Conservation (phyloP, 305 asterid genomes). For the Solanum hybrid region DNA sequence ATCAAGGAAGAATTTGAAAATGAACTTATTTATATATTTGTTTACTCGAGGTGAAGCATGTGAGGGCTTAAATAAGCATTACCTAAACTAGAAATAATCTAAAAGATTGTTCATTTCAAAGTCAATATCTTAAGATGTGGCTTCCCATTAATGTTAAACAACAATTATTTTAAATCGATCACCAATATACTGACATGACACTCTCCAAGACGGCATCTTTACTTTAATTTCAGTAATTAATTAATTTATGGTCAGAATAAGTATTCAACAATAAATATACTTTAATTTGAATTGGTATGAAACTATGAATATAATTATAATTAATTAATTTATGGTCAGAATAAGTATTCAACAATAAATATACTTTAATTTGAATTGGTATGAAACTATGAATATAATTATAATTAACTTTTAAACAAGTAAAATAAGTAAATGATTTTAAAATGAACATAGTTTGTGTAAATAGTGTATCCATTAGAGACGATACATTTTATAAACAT, state of each 20-base stretch:
- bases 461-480: background rate
- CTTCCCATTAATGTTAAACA: background rate
- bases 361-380: background rate
- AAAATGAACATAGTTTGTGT: background rate
- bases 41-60: background rate
- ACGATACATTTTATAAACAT: background rate
- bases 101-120: background rate
- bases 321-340: background rate
- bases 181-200: background rate
- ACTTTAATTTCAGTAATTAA: background rate
- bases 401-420: background rate
- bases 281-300: background rate
- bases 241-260: background rate
- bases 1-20: background rate
- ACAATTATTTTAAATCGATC: background rate
- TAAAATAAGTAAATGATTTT: background rate
- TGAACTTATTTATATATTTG: background rate
- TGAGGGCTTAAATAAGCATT: background rate
- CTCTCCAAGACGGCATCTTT: background rate
- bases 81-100: background rate
- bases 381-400: background rate
- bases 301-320: background rate
- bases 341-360: background rate
- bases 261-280: background rate
- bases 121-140: background rate